Base-by-base conservation (phyloP, 495 filamentous ascomycete species). In the Aspergillus ellipticus region DNA sequence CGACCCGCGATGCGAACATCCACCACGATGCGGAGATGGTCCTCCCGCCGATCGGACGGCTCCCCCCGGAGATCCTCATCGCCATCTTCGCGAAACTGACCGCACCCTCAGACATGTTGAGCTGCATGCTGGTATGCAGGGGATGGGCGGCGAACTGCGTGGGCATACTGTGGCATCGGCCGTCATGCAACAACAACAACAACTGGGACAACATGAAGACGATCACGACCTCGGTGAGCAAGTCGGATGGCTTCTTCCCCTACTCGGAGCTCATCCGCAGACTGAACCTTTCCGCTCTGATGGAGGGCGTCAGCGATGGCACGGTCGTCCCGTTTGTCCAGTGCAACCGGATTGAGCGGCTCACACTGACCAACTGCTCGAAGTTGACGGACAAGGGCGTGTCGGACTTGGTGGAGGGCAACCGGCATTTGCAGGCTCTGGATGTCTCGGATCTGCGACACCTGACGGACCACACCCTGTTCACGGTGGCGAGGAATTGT, bases 1-100 rank as follows among this genome's bases (percentile, higher is more conserved):
- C 84, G 21, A 90, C 86, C 51, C 82, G 88, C 57, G 90, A 92
- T 53, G 85, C 90, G 69, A 70, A 69, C 26, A 63, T 64, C 55
- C 81, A 85, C 56, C 79, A 81, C 62, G 85, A 85, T 60, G 64
- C 71, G 20, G 82, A 82, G 58, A 63, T 78, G 6, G 67, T 73
- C 37, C 60, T 83, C 16, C 85, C 89, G 17, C 92, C 92, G 41
- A 85, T 97, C 58, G 84, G 88, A 48, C 82, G 86, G 42, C 82
- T 99, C 26, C 95, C 95, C 11, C 90, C 91, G 60, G 95, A 99
- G 76, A 86, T 99, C 45, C 81, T 97, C 50, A 97, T 99, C 59
- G 82, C 85, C 65, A 88, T 96, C 53, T 97, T 99, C 73, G 79
- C 88, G 13, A 94, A 91, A 66, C 83, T 99, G 42, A 82, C 70